Conservation (phyloP, 306 rosid genomes). For the Castanea sativa region DNA sequence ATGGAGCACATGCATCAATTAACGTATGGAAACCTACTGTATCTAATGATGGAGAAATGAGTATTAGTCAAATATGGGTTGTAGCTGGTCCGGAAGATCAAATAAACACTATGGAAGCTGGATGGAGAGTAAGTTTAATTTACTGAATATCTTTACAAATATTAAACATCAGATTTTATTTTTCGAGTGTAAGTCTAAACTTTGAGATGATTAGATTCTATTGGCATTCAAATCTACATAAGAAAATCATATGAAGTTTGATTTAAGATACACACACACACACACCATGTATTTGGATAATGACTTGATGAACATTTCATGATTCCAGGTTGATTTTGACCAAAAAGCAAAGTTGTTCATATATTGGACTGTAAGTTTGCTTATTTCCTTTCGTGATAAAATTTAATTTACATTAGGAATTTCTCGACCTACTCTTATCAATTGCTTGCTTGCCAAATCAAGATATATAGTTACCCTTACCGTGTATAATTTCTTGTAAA, state of each 20-base stretch:
- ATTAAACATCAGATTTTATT: neutral
- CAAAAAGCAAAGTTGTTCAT: neutral
- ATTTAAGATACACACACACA: neutral
- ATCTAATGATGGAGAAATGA: neutral
- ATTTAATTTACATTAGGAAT: no score
- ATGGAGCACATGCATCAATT: slow-evolving; percentile 10
- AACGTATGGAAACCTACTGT: slow-evolving; percentile 22
- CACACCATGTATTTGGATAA: neutral
- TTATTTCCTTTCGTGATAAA: neutral
- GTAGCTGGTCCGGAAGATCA: neutral
- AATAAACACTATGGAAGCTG: slow-evolving; percentile 15
- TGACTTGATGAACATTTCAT: neutral
- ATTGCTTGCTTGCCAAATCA: no score
- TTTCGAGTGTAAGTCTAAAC: no score
- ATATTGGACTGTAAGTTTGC: slow-evolving; percentile 25
- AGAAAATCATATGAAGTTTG: no score
- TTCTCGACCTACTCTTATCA: no score
- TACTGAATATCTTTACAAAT: neutral
- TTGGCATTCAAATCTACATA: neutral
- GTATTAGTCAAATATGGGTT: slow-evolving; percentile 26
- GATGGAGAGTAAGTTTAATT: slow-evolving; percentile 13
- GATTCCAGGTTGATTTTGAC: neutral
- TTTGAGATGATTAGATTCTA: no score
- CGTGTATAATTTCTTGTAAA: no score
- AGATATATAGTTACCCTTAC: no score